Conservation (phyloP, 345 rosid genomes). For the Garcia nutans region DNA sequence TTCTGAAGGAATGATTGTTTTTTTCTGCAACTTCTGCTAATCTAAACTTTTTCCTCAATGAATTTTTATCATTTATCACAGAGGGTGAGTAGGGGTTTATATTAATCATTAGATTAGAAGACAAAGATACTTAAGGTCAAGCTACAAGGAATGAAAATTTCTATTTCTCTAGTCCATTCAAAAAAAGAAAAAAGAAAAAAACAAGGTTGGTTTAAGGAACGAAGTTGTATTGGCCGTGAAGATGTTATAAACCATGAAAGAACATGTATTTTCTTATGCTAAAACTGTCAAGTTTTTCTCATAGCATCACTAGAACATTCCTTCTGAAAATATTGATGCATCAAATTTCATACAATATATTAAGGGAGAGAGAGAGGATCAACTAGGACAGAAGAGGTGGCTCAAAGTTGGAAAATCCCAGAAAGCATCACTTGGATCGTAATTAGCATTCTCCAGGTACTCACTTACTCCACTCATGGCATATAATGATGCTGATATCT, state of each 20-base stretch:
- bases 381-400: constrained; percentile 37
- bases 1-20: background rate
- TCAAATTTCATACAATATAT: background rate
- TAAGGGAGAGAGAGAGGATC: background rate
- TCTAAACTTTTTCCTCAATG: no score
- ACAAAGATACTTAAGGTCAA: no score
- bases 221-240: background rate
- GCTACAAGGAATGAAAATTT: background rate
- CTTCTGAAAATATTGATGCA: background rate
- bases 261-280: background rate
- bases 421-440: constrained; percentile 44
- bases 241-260: background rate
- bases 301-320: background rate
- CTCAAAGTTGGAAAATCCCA: constrained; percentile 66
- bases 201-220: background rate
- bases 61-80: no score
- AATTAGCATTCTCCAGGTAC: constrained; percentile 39
- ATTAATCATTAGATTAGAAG: no score
- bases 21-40: background rate
- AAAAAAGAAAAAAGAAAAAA: no score
- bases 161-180: background rate
- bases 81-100: no score
- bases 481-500: constrained; percentile 63
- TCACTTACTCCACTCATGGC: constrained; percentile 57
- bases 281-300: background rate